Evolutionary conservation across 2,329 filamentous ascomycete species (phyloP), one percentile per base, ranked within the genome.

Genomic region (Pyrenophora graminea): DNA sequence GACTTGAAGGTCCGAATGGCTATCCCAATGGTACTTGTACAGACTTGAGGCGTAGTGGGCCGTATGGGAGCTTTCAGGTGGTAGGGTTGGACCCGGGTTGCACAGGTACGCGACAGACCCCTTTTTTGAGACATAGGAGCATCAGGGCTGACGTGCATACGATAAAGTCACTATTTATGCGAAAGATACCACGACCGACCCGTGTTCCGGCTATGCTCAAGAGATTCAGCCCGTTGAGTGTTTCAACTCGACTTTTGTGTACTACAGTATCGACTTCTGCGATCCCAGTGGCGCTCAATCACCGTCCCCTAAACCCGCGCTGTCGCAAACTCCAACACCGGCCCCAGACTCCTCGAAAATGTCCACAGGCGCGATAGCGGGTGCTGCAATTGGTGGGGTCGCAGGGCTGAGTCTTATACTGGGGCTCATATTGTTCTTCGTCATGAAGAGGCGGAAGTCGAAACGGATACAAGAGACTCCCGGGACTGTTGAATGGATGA

Each of bases 41-140:
- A 9, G 55, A 53, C 31, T 19, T 65, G 21, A 49, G 49, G 27
- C 44, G 48, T 12, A 58, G 47, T 25, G 56, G 53, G 1, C 25
- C 43, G 9, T 57, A 59, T 10, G 56, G 56, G 1, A 62, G 61
- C 43, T 67, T 67, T 37, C 63, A 65, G 33, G 45, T 68, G 4
- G 58, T 63, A 1, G 63, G 58, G 2, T 39, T 67, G 21, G 65
- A 67, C 40, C 41, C 47, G 7, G 64, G 63, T n/a, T 68, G 65
- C 45, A 39, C 57, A 38, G 61, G 65, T 66, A 49, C 21, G 36
- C 30, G n/a, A 37, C 17, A 25, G 36, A 30, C 18, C 25, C 8
- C 32, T 5, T 13, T 39, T 13, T 7, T 8, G 18, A 6, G 31
- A 7, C 10, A 19, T 13, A 15, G 34, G 31, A 15, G 17, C 12